Conservation (phyloP, 768 basidiomycete species). For the Tulasnella sp. region DNA sequence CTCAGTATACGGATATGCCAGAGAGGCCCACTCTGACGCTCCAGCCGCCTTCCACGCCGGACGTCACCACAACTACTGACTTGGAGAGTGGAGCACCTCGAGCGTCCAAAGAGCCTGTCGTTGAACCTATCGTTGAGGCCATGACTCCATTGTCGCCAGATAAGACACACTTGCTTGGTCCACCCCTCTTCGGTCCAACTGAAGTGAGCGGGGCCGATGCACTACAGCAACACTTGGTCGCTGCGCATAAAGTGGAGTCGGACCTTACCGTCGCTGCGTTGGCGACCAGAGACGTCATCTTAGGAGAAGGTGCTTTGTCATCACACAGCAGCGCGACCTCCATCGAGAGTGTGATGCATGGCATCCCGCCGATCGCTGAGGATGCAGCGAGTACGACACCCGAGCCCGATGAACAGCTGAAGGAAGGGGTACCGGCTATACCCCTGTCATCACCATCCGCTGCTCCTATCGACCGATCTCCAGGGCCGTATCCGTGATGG, state of each 20-base stretch:
- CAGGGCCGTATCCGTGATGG: conserved; percentile 8
- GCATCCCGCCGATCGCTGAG: conserved; percentile 8
- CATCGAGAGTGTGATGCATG: conserved; percentile 12
- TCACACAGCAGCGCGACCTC: conserved; percentile 5
- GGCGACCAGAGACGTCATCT: not conserved
- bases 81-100: not conserved
- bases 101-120: not conserved
- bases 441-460: conserved; percentile 5
- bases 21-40: not conserved
- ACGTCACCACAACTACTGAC: not conserved
- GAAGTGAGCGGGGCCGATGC: conserved; percentile 5
- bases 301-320: conserved; percentile 4
- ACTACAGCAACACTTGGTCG: not conserved
- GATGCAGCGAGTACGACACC: not conserved
- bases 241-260: not conserved
- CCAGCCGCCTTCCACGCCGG: conserved; percentile 10
- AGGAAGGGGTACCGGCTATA: not conserved
- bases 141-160: not conserved
- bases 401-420: not conserved
- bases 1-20: not conserved
- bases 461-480: not conserved
- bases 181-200: not conserved
- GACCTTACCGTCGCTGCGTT: not conserved
- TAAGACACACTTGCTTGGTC: not conserved
- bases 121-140: not conserved